Base-by-base conservation (phyloP, 1,139 yeast genomes). In the Pichia sp. region DNA sequence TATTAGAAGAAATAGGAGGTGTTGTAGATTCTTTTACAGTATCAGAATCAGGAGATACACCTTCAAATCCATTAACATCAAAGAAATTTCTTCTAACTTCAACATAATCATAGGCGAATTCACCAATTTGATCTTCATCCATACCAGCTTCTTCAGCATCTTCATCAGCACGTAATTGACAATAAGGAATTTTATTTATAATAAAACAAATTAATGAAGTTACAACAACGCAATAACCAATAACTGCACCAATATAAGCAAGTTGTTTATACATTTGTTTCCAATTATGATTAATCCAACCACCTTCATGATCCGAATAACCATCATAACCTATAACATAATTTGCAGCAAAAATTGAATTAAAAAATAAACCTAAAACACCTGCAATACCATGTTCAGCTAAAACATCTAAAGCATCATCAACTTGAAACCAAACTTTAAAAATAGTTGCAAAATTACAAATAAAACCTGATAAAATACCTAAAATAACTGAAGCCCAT, bases 361-460 rank as follows among this genome's bases (percentile, higher is more conserved):
- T 90, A 68, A 87, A 89, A 12, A 92, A 50, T 39, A 90, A 73
- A 0, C 98, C 97, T 42, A 92, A 75, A 41, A 89, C 74, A 32
- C 98, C 98, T 0, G 97, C 97, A 58, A 92, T 75, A 45, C 96
- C 97, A 82, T 92, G 98, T 78, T 90, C 97, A 24, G 97, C 97
- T 63, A 92, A 76, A 41, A 90, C 83, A 82, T 92, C 97, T 59
- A 92, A 73, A 4, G 97, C 82, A 66, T 92, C 98, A 64, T 92
- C 97, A 47, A 89, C 92, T 50, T 75, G 76, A 45, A 84, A 69
- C 50, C 87, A 66, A 62, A 85, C 87, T 68, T 92, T 92, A 64
- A 92, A 68, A 60, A 87, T 85, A 46, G 97, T 90, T 47, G 96
- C 71, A 60, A 86, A 86, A 71, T 92, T 90, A 76, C 97, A 92